Evolutionary conservation across 352 stramenopile species (phyloP).

Genomic region (Pythium grandisporangium): DNA sequence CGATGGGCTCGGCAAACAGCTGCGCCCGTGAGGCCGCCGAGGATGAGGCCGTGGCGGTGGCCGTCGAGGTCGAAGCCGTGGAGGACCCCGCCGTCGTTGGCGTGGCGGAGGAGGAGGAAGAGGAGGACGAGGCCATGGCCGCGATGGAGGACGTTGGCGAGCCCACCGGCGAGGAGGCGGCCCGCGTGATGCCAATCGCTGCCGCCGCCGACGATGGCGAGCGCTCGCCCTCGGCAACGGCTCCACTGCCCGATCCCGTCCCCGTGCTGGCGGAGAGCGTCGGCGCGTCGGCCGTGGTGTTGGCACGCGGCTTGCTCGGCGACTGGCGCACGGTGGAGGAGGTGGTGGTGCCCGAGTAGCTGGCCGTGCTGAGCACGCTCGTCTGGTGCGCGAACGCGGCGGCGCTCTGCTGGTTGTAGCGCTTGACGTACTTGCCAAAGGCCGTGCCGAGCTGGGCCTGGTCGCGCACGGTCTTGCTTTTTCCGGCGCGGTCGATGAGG

Average conservation of each 20-base stretch:
- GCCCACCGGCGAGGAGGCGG: neutral
- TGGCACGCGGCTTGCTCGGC: conserved; percentile 15
- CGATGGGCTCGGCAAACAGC: conserved; percentile 45
- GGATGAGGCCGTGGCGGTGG: conserved; percentile 14
- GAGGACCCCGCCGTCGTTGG: neutral
- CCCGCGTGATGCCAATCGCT: no score
- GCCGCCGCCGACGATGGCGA: no score
- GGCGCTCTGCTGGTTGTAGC: conserved; percentile 69
- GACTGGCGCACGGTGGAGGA: conserved; percentile 23
- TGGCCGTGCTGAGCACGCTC: neutral
- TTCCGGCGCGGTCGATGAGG: conserved; percentile 87
- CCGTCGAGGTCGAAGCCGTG: neutral
- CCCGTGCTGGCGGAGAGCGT: conserved; percentile 1
- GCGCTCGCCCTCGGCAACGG: no score
- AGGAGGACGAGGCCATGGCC: neutral
- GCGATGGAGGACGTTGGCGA: conserved; percentile 5
- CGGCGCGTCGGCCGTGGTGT: conserved; percentile 8
- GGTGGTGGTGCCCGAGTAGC: conserved; percentile 3
- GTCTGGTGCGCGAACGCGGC: conserved; percentile 50
- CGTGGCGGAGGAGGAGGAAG: conserved; percentile 3
- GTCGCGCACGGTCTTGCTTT: conserved; percentile 60
- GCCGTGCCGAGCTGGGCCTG: conserved; percentile 86
- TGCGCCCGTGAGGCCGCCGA: no score
- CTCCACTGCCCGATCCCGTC: no score
- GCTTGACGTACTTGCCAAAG: conserved; percentile 81